Evolutionary conservation across 352 stramenopile genomes (phyloP).

Genomic region (Sclerospora graminicola): DNA sequence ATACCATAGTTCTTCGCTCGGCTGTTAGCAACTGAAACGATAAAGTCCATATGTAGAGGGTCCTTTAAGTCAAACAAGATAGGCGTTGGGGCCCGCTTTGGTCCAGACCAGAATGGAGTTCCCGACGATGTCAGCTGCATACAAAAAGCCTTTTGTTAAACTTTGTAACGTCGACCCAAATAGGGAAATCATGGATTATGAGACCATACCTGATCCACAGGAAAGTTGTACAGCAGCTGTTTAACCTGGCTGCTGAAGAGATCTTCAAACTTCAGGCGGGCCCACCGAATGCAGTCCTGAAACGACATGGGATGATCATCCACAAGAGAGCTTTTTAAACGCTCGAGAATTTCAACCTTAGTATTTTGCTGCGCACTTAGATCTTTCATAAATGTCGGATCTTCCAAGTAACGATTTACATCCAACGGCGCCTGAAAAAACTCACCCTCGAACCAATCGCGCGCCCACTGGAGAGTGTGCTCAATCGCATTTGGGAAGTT

Average conservation of each 20-base stretch:
- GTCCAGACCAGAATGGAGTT: constrained; percentile 97
- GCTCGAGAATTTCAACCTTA: constrained; percentile 93
- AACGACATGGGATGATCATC: constrained; percentile 87
- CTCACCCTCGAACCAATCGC: constrained; percentile 98
- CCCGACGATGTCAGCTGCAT: constrained; percentile 88
- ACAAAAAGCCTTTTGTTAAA: background rate
- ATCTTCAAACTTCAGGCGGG: constrained; percentile 95
- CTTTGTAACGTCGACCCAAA: background rate
- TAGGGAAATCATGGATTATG: background rate
- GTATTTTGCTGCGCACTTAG: constrained; percentile 95
- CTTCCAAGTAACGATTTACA: constrained; percentile 90
- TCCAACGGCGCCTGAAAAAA: constrained; percentile 97
- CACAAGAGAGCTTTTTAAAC: constrained; percentile 89
- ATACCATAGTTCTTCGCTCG: constrained; percentile 93
- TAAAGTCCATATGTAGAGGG: constrained; percentile 92
- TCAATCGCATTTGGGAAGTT: constrained; percentile 99
- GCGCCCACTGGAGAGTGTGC: constrained; percentile 97
- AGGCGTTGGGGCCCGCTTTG: constrained; percentile 93
- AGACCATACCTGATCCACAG: constrained; percentile 80
- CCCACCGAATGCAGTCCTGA: constrained; percentile 97
- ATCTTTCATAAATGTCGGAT: constrained; percentile 84
- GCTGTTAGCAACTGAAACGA: constrained; percentile 92
- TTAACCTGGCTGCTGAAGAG: constrained; percentile 98
- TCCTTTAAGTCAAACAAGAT: constrained; percentile 90
- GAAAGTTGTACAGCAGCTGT: constrained; percentile 98